phyloP scores from a whole-genome alignment of 192 early-diverging fungal genomes.

The Backusella parvicylindrica region DNA sequence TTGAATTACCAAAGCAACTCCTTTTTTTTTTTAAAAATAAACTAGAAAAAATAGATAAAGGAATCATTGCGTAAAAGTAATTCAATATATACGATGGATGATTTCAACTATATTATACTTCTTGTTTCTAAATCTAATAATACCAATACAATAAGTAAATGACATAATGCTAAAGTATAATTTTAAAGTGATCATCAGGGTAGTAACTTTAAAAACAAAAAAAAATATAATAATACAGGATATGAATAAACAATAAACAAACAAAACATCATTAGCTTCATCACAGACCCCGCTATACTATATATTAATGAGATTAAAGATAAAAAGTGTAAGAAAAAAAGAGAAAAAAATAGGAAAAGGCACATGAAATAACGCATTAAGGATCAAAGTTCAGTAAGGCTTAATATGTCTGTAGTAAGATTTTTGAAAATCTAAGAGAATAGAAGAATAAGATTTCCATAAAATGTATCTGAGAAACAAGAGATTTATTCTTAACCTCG shows the following conservation, averaged over 20 bases:
- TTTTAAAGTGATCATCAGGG: neutral
- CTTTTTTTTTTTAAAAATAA: neutral
- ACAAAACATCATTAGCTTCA: neutral
- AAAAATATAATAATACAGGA: neutral
- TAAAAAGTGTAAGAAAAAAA: neutral
- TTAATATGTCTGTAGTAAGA: neutral
- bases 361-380: neutral
- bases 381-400: neutral
- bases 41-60: neutral
- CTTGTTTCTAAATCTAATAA: neutral
- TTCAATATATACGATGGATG: neutral
- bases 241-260: neutral
- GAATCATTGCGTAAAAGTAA: neutral
- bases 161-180: neutral
- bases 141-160: neutral
- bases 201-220: neutral
- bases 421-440: neutral
- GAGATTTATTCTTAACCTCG: neutral
- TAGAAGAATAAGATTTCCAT: neutral
- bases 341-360: neutral
- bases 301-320: neutral
- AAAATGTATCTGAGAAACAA: neutral
- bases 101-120: neutral
- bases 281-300: neutral
- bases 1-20: neutral